phyloP scores from a whole-genome alignment of 345 rosid species.

The Populus simonii region DNA sequence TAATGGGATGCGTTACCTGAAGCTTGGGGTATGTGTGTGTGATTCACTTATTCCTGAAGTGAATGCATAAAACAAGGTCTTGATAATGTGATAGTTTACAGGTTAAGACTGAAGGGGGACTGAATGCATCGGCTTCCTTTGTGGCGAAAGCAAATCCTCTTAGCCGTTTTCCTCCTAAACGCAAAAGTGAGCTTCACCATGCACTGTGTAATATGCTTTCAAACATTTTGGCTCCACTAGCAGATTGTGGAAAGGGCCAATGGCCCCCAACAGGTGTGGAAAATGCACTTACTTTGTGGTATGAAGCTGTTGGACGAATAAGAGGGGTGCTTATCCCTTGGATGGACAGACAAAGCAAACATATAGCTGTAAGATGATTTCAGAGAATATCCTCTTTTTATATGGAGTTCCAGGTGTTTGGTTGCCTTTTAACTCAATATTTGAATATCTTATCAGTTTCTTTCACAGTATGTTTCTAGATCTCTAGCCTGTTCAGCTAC shows the following conservation, averaged over 20 bases:
- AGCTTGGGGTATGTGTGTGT: constrained; percentile 78
- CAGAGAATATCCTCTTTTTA: constrained; percentile 4
- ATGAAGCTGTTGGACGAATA: constrained; percentile 94
- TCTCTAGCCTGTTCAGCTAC: no score
- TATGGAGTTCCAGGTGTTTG: constrained; percentile 1
- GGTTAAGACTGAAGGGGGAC: constrained; percentile 96
- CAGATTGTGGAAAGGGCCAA: constrained; percentile 88
- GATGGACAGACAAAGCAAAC: constrained; percentile 99
- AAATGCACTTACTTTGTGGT: constrained; percentile 88
- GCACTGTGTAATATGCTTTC: constrained; percentile 97
- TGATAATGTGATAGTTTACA: constrained; percentile 40
- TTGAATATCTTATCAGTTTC: neutral
- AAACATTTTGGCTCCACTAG: constrained; percentile 88
- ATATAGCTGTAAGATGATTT: constrained; percentile 68
- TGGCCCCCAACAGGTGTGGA: constrained; percentile 98
- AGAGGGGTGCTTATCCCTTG: constrained; percentile 78
- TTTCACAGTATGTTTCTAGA: no score
- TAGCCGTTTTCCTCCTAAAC: constrained; percentile 77
- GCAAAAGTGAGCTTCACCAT: constrained; percentile 96
- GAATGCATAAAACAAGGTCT: constrained; percentile 10
- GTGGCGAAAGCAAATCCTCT: constrained; percentile 99
- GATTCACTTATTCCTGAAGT: constrained; percentile 14
- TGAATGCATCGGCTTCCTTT: constrained; percentile 96
- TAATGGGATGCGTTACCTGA: constrained; percentile 97
- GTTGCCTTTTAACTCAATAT: constrained; percentile 7